A percentile compares a stretch with the other conserved stretches of the same genome.
Conservation (phyloP, 2,329 filamentous ascomycete species). For the Lithohypha guttulata region DNA sequence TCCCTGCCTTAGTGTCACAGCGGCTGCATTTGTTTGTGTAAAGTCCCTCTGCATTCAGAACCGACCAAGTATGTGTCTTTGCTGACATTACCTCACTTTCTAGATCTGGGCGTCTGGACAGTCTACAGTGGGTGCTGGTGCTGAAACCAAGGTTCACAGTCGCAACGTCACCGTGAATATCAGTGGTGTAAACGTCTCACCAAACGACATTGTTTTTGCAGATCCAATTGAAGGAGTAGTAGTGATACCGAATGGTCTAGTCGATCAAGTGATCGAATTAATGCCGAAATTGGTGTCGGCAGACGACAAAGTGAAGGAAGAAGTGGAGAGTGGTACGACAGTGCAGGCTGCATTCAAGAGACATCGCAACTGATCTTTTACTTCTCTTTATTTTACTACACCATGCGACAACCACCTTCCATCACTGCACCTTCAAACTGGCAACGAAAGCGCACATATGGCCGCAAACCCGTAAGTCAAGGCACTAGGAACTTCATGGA, state of each 20-base stretch:
- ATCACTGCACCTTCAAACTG: neutral
- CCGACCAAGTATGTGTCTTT: neutral
- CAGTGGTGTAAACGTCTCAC: conserved; percentile 31
- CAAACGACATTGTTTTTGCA: conserved; percentile 58
- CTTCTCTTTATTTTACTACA: neutral
- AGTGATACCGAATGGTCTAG: conserved; percentile 50
- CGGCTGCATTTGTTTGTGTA: too few species aligned
- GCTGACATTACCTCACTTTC: neutral
- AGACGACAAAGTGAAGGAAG: conserved; percentile 52
- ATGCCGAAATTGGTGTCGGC: conserved; percentile 43
- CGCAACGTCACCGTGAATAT: conserved; percentile 32
- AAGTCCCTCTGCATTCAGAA: too few species aligned
- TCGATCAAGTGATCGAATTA: conserved; percentile 51
- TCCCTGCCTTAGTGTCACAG: neutral
- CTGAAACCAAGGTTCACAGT: conserved; percentile 33
- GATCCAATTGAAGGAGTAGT: conserved; percentile 62
- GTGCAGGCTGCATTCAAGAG: conserved; percentile 57
- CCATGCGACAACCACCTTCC: neutral
- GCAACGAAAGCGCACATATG: conserved; percentile 1
- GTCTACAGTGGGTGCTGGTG: conserved; percentile 36
- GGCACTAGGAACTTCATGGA: conserved; percentile 1
- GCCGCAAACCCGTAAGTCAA: neutral
- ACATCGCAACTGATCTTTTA: neutral
- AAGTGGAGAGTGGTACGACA: conserved; percentile 51
- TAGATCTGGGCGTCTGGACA: conserved; percentile 36